Evolutionary conservation across 2,329 filamentous ascomycete genomes (phyloP).

Genomic region (Epichloe baconii): DNA sequence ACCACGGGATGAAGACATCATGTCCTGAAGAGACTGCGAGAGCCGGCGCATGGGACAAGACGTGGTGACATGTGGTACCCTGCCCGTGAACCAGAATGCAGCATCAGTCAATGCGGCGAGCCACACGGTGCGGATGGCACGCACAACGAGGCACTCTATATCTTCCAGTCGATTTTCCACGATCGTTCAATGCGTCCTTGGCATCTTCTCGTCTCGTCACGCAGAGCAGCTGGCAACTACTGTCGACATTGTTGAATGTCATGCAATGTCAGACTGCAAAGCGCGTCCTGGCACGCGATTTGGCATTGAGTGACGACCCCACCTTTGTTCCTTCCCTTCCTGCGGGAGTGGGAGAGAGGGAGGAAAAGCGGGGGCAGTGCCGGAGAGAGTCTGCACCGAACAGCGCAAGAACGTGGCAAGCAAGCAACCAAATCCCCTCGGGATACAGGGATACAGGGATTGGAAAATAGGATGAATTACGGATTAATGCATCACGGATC

Average conservation of each 20-base stretch:
- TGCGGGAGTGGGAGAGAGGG: background rate
- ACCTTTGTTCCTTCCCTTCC: background rate
- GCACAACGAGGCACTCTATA: background rate
- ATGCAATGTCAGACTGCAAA: background rate
- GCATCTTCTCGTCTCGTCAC: background rate
- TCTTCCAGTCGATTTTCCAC: background rate
- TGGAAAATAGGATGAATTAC: too few species aligned
- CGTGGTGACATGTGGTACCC: background rate
- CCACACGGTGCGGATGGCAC: background rate
- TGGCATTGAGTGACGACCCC: background rate
- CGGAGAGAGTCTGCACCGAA: too few species aligned
- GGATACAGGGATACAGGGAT: too few species aligned
- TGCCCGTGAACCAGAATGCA: background rate
- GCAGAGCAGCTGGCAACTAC: background rate
- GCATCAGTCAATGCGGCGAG: background rate
- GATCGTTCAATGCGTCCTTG: background rate
- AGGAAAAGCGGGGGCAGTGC: too few species aligned
- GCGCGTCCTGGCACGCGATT: background rate
- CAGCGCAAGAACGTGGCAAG: too few species aligned
- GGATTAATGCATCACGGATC: too few species aligned
- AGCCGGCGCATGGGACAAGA: slow-evolving; percentile 5
- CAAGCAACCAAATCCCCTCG: too few species aligned
- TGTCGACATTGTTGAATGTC: background rate
- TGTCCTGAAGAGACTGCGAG: slow-evolving; percentile 6
- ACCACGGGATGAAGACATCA: slow-evolving; percentile 6